Evolutionary conservation across 2,329 filamentous ascomycete species (phyloP).

Genomic region (Botryosphaeria dothidea): DNA sequence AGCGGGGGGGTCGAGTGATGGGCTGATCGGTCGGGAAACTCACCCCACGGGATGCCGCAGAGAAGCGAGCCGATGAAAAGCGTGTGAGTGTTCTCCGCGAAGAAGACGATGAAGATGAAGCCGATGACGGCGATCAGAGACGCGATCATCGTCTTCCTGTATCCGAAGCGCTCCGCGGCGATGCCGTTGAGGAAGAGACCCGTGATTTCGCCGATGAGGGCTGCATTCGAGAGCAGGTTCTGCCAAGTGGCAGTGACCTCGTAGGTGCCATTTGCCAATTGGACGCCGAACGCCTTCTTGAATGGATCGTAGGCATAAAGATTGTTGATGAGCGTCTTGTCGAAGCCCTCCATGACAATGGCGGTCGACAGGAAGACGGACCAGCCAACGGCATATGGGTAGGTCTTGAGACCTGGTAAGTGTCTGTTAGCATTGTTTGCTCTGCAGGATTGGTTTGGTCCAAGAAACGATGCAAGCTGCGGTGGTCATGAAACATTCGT

Average conservation of each 20-base stretch:
- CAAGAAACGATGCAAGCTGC: too few species aligned
- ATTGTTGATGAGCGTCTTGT: conserved; percentile 76
- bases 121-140: conserved; percentile 41
- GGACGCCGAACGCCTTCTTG: conserved; percentile 44
- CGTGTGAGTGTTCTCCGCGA: conserved; percentile 42
- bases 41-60: conserved; percentile 45
- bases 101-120: conserved; percentile 49
- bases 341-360: conserved; percentile 90
- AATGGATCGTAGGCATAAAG: conserved; percentile 59
- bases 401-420: conserved; percentile 38
- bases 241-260: conserved; percentile 48
- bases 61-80: conserved; percentile 47
- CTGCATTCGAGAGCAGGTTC: conserved; percentile 47
- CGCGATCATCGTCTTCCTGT: conserved; percentile 45
- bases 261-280: conserved; percentile 35
- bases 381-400: conserved; percentile 85
- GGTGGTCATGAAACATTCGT: too few species aligned
- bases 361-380: conserved; percentile 81
- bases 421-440: background rate
- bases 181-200: conserved; percentile 49
- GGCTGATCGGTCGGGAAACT: background rate
- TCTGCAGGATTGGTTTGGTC: too few species aligned
- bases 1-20: background rate
- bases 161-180: conserved; percentile 47
- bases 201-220: conserved; percentile 45